Conservation (phyloP, 1,139 yeast genomes). For the Lodderomyces oxycetoniae region DNA sequence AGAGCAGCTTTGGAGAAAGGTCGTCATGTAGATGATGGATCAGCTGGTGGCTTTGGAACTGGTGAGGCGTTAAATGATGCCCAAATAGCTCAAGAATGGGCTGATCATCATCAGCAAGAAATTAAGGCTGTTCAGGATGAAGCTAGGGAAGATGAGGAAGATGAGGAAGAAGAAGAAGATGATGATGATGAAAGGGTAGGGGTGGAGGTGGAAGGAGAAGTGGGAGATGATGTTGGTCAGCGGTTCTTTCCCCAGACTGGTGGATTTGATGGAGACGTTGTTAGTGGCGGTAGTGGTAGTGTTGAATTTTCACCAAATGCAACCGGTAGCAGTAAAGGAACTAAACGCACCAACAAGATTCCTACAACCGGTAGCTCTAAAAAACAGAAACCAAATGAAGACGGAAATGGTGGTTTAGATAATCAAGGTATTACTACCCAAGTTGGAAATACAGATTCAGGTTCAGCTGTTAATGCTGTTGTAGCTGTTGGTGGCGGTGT, state of each 20-base stretch:
- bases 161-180: slow-evolving; percentile 10
- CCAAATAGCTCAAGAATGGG: neutral
- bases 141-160: slow-evolving; percentile 6
- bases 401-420: no score
- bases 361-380: no score
- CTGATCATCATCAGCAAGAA: neutral
- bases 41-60: slow-evolving; percentile 5
- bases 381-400: slow-evolving; percentile 1
- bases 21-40: slow-evolving; percentile 8
- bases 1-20: slow-evolving; percentile 11
- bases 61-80: slow-evolving; percentile 5
- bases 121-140: neutral
- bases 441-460: no score
- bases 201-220: no score
- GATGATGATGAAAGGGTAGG: slow-evolving; percentile 11
- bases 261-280: neutral
- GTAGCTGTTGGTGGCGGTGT: no score
- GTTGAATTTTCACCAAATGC: neutral
- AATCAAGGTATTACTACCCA: no score
- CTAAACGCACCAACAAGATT: neutral
- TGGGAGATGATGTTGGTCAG: no score
- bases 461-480: no score
- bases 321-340: neutral
- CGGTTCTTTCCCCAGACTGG: no score
- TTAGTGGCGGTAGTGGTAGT: neutral